Conservation (phyloP, 2,329 filamentous ascomycete species). For the Microdochium paspali region DNA sequence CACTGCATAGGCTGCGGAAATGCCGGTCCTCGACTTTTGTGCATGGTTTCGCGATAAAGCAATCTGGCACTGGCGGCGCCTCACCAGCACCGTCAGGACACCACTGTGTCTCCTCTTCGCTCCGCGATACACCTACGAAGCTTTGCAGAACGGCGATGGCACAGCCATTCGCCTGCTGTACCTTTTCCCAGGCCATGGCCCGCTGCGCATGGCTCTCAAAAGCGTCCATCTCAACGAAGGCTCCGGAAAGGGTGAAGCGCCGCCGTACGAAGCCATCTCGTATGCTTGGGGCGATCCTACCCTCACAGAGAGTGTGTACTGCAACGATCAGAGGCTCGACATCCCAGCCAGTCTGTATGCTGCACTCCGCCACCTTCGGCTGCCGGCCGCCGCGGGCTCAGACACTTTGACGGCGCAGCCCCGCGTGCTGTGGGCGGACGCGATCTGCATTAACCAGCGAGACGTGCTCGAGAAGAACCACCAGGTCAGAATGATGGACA, state of each 20-base stretch:
- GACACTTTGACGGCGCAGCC: background rate
- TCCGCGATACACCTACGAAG: background rate
- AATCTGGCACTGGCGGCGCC: background rate
- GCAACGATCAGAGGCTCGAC: background rate
- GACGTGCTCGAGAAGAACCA: slow-evolving; percentile 3
- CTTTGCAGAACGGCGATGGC: background rate
- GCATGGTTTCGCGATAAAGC: background rate
- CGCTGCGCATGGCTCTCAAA: background rate
- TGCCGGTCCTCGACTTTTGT: background rate
- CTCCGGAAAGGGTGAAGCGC: too few relatives aligned
- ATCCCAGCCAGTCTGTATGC: background rate
- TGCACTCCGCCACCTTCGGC: background rate
- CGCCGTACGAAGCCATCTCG: background rate
- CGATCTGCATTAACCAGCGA: slow-evolving; percentile 7
- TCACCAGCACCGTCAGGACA: background rate
- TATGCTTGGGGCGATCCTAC: background rate
- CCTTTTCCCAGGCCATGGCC: background rate
- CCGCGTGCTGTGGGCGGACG: slow-evolving; percentile 7
- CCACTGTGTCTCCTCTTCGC: background rate
- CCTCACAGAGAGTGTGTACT: background rate
- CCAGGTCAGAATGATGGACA: slow-evolving; percentile 5
- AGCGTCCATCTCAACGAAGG: background rate
- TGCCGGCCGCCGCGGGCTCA: background rate
- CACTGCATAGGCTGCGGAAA: too few relatives aligned
- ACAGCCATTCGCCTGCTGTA: background rate